Evolutionary conservation across 2,329 filamentous ascomycete genomes (phyloP), one percentile per base, ranked within the genome.

Genomic region (Talaromyces marneffei): DNA sequence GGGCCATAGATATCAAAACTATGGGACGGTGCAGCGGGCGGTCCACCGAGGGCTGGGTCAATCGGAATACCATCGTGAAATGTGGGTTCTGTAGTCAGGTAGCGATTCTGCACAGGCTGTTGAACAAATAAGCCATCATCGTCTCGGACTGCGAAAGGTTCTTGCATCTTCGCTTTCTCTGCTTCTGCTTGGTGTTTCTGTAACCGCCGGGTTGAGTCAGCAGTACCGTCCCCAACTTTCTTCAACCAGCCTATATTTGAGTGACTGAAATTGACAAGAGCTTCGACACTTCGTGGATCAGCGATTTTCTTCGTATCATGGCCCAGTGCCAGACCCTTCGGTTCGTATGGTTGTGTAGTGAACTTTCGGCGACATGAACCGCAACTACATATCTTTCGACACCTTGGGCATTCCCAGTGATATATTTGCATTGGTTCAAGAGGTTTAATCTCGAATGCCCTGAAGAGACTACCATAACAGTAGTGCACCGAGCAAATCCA

Each of bases 401-500:
- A 99, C 69, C 88, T 91, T 0, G 94, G 94, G 66, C 94, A 99
- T 69, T 88, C 84, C 93, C 94, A 99, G 53, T 87, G 80, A 65
- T 87, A 84, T 65, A 90, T 83, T 70, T 95, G 87, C 83, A 97
- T 88, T 0, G 92, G 85, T 20, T 85, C 81, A 68, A 93, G 86
- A 0, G 94, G 94, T 83, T 91, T 89, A 72, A 92, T 85, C 72
- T 97, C 93, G 70, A 96, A 96, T 0, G 91, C 92, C 60, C 94
- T 83, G 76, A 92, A 97, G 1, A 99, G 81, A 16, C 89, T 89
- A n/a, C 93, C 93, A 70, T 95, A 99, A 73, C 94, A 97, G 72
- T 95, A 99, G 0, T 85, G 85, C 60, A 89, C 81, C 12, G 83
- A 80, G 69, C 94, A 97, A 8, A 82, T 84, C 0, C 86, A 87